A percentile compares a stretch with the other conserved stretches of the same genome.
Evolutionary conservation across 495 filamentous ascomycete species (phyloP).

Genomic region (Pseudoneurospora amorphoporcata): DNA sequence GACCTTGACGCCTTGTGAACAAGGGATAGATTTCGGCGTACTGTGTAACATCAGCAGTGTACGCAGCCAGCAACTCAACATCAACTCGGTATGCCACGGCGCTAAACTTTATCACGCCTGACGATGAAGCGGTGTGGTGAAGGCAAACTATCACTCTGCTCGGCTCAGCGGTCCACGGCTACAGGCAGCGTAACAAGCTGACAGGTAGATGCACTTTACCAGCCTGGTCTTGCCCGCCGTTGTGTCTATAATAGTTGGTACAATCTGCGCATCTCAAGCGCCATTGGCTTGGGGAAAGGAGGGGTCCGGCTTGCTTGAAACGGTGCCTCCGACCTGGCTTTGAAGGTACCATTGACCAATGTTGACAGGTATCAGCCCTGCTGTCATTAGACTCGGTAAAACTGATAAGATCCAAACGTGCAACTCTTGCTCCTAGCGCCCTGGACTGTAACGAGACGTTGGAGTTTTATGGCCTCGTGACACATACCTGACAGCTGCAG

Average conservation of each 20-base stretch:
- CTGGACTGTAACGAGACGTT: not conserved
- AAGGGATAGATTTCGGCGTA: not conserved
- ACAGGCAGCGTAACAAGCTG: not conserved
- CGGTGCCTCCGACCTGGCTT: not conserved
- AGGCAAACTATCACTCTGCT: not conserved
- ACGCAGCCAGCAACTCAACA: slow-evolving; percentile 15
- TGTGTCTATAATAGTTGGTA: not conserved
- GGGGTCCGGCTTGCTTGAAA: not conserved
- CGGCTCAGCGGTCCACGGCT: not conserved
- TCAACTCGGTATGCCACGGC: not conserved
- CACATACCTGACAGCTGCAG: not conserved
- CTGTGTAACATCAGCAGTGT: not conserved
- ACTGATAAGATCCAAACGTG: not conserved
- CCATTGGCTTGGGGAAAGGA: not conserved
- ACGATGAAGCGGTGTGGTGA: not conserved
- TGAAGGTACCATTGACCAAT: not conserved
- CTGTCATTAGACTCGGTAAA: not conserved
- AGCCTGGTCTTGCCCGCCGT: not conserved
- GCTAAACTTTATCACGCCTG: not conserved
- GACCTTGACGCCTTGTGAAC: not conserved
- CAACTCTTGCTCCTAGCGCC: not conserved
- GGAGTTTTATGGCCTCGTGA: not conserved
- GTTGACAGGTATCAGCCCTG: not conserved
- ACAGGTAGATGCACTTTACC: not conserved
- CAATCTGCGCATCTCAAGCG: not conserved